Conservation (phyloP, 2,329 filamentous ascomycete genomes). For the Nothomitra cinnamomea region DNA sequence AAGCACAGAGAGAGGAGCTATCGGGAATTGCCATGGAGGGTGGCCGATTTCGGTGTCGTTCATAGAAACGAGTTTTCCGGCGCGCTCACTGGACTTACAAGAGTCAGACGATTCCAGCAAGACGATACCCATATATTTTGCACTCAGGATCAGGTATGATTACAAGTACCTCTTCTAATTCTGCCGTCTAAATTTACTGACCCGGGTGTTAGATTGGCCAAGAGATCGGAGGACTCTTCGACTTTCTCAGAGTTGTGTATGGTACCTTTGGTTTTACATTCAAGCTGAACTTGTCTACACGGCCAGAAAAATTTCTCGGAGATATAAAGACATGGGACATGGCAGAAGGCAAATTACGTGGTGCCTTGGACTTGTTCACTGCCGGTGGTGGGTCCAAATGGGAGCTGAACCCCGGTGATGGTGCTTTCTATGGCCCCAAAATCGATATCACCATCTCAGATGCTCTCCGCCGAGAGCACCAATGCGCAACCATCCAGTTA, state of each 20-base stretch:
- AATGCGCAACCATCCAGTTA: conserved; percentile 88
- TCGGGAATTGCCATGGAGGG: conserved; percentile 73
- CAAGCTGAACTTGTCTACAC: conserved; percentile 86
- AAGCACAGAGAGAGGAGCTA: conserved; percentile 71
- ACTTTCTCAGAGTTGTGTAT: conserved; percentile 68
- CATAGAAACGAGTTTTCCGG: conserved; percentile 93
- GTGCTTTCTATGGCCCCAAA: conserved; percentile 97
- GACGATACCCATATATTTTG: conserved; percentile 97
- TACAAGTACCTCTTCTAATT: background rate
- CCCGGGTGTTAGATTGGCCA: conserved; percentile 32
- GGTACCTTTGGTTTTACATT: conserved; percentile 77
- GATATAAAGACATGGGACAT: conserved; percentile 75
- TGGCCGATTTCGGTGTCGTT: conserved; percentile 89
- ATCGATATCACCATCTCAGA: conserved; percentile 93
- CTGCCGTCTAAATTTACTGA: conserved; percentile 7
- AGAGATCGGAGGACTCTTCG: conserved; percentile 71
- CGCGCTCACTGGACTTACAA: conserved; percentile 74
- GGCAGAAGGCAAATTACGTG: conserved; percentile 65
- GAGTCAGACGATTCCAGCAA: conserved; percentile 87
- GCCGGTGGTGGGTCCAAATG: conserved; percentile 47
- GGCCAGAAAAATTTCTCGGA: conserved; percentile 77
- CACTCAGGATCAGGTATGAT: conserved; percentile 49
- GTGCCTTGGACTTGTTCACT: conserved; percentile 64
- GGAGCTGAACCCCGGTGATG: conserved; percentile 87
- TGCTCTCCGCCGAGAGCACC: conserved; percentile 66